These are phyloP conservation scores for Tricholoma hemisulphureum DNA, from an alignment of 768 basidiomycete genomes.

Conservation along the genomic window DNA sequence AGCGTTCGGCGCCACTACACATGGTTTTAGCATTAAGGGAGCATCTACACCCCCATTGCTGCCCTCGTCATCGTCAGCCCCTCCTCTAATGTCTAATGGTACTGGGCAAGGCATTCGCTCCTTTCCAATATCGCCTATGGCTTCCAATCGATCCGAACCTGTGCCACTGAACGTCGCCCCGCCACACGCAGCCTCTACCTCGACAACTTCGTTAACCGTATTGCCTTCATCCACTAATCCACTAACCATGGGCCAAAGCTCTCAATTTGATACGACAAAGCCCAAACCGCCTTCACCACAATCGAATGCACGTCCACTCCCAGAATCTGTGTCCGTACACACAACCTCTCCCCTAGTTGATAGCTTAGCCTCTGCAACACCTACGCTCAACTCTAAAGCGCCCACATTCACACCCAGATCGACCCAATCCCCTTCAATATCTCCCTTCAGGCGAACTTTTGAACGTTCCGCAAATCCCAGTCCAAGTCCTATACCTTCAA, in stretches of 20 bases:
- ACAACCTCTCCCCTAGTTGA: background rate
- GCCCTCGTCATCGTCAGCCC: conserved; percentile 1
- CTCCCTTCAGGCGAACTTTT: conserved; percentile 1
- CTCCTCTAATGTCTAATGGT: background rate
- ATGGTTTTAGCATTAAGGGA: conserved; percentile 10
- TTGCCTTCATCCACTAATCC: background rate
- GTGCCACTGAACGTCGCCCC: background rate
- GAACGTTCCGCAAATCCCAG: conserved; percentile 14
- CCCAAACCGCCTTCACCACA: background rate
- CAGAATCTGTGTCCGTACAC: background rate
- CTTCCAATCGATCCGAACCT: background rate
- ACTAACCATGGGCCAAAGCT: background rate
- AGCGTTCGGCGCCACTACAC: conserved; percentile 14
- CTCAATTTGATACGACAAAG: background rate
- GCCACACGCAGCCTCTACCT: background rate
- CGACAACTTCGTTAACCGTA: background rate
- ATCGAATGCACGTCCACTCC: background rate
- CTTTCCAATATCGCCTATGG: background rate
- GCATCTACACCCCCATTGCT: conserved; percentile 18
- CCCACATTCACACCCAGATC: conserved; percentile 23
- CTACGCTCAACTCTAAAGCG: conserved; percentile 18
- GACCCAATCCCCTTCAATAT: conserved; percentile 3
- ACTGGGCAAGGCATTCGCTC: background rate
- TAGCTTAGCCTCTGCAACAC: background rate
- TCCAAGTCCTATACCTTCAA: conserved; percentile 11